phyloP scores from a whole-genome alignment of 2,329 filamentous ascomycete genomes.

The Ceratocystis huliohia region DNA sequence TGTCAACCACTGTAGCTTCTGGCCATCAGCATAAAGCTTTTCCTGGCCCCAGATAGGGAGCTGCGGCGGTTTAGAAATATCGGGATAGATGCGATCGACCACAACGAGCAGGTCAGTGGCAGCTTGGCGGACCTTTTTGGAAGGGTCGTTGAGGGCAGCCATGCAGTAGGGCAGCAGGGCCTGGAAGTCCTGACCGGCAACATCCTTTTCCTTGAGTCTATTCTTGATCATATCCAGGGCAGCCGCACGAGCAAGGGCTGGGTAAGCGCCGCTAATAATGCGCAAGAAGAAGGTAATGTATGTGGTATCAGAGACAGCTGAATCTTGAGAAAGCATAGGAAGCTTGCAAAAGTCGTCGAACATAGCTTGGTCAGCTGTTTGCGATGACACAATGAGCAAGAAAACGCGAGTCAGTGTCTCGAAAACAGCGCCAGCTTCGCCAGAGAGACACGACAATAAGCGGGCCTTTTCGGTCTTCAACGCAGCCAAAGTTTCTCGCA shows the following conservation, averaged over 20 bases:
- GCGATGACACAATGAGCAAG: slow-evolving; percentile 39
- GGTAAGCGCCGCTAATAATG: slow-evolving; percentile 60
- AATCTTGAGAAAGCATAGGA: slow-evolving; percentile 41
- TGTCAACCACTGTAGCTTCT: slow-evolving; percentile 45
- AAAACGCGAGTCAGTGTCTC: slow-evolving; percentile 47
- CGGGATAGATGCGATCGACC: slow-evolving; percentile 39
- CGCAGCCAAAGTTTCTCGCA: slow-evolving; percentile 32
- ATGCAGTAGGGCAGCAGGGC: slow-evolving; percentile 71
- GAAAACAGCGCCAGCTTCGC: slow-evolving; percentile 41
- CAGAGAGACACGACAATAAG: slow-evolving; percentile 41
- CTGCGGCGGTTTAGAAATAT: slow-evolving; percentile 27
- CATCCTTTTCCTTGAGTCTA: slow-evolving; percentile 40
- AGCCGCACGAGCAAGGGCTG: slow-evolving; percentile 52
- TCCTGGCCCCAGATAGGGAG: slow-evolving; percentile 46
- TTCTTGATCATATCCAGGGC: slow-evolving; percentile 55
- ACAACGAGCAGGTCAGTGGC: slow-evolving; percentile 54
- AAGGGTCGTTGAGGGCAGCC: slow-evolving; percentile 59
- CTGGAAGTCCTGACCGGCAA: slow-evolving; percentile 53
- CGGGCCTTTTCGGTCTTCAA: slow-evolving; percentile 29
- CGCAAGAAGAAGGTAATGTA: slow-evolving; percentile 65
- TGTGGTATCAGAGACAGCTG: slow-evolving; percentile 47
- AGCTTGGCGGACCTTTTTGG: slow-evolving; percentile 61
- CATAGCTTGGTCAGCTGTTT: slow-evolving; percentile 30
- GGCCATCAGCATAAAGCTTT: slow-evolving; percentile 49
- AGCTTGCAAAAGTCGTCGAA: slow-evolving; percentile 41